phyloP scores from a whole-genome alignment of 169 alveolate genomes.

The Babesia caballi region DNA sequence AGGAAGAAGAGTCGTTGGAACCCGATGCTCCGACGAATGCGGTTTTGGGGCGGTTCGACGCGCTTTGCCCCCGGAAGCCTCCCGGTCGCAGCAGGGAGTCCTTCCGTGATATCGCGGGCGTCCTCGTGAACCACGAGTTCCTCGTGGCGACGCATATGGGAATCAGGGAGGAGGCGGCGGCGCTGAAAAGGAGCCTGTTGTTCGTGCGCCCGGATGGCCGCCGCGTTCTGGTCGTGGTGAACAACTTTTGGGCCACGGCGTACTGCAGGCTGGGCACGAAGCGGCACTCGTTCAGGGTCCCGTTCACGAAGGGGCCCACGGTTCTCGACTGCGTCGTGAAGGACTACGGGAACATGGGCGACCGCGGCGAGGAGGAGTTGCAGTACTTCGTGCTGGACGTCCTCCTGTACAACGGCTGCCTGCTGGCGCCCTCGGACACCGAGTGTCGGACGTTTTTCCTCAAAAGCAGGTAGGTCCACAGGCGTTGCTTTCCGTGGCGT shows the following conservation, averaged over 20 bases:
- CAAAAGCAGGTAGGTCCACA: constrained; percentile 44
- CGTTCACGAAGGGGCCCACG: constrained; percentile 59
- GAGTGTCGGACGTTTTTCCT: constrained; percentile 55
- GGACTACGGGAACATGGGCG: neutral
- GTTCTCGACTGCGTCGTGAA: constrained; percentile 52
- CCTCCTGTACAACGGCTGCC: constrained; percentile 45
- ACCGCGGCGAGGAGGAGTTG: neutral
- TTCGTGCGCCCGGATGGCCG: constrained; percentile 58
- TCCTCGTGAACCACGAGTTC: constrained; percentile 55
- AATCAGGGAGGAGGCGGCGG: constrained; percentile 54
- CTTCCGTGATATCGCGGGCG: neutral
- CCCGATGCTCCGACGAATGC: too few species aligned
- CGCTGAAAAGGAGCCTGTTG: constrained; percentile 26
- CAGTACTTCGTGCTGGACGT: constrained; percentile 48
- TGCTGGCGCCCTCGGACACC: constrained; percentile 47
- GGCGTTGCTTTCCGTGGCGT: too few species aligned
- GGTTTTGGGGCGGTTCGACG: too few species aligned
- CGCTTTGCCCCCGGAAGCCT: neutral
- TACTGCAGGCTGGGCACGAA: constrained; percentile 14
- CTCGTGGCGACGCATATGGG: constrained; percentile 27
- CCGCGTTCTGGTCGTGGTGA: constrained; percentile 31
- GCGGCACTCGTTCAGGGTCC: constrained; percentile 10
- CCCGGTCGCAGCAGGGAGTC: neutral
- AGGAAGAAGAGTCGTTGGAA: neutral
- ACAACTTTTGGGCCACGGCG: constrained; percentile 39